Evolutionary conservation across 208 protist species (phyloP).

Genomic region (Leishmania martiniquensis): DNA sequence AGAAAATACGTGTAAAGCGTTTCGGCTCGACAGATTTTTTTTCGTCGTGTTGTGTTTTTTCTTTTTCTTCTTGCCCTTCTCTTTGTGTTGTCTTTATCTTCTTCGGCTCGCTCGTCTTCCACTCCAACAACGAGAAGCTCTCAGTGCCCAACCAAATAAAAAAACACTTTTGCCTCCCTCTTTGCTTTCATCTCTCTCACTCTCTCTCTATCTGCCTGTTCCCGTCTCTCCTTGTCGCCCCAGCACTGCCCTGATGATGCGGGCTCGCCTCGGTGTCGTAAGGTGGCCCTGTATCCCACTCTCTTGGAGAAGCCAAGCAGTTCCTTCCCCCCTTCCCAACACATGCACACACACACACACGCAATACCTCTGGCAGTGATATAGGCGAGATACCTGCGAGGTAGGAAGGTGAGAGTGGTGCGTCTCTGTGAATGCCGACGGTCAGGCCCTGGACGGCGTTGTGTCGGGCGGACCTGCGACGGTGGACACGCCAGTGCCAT

Average conservation of each 20-base stretch:
- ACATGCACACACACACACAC: background rate
- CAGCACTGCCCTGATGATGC: background rate
- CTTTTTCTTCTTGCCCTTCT: too few relatives aligned
- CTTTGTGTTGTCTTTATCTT: too few relatives aligned
- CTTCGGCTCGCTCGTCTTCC: too few relatives aligned
- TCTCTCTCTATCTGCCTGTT: background rate
- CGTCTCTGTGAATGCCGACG: background rate
- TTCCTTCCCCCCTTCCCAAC: background rate
- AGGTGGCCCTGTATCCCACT: background rate
- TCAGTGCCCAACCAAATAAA: background rate
- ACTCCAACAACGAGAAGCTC: background rate
- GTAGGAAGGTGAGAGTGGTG: background rate
- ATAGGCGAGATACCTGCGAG: background rate
- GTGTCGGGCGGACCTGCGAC: background rate
- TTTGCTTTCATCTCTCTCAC: background rate
- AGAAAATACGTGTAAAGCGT: too few relatives aligned
- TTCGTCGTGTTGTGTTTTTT: too few relatives aligned
- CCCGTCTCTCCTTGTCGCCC: constrained; percentile 2
- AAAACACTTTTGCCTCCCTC: too few relatives aligned
- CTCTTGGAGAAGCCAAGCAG: background rate
- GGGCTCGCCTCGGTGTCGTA: background rate
- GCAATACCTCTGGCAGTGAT: background rate
- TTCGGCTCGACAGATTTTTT: too few relatives aligned
- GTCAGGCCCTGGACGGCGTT: background rate
- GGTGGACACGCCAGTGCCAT: background rate